Evolutionary conservation across 192 early-diverging fungal species (phyloP).

Genomic region (Haplosporangium gracile): DNA sequence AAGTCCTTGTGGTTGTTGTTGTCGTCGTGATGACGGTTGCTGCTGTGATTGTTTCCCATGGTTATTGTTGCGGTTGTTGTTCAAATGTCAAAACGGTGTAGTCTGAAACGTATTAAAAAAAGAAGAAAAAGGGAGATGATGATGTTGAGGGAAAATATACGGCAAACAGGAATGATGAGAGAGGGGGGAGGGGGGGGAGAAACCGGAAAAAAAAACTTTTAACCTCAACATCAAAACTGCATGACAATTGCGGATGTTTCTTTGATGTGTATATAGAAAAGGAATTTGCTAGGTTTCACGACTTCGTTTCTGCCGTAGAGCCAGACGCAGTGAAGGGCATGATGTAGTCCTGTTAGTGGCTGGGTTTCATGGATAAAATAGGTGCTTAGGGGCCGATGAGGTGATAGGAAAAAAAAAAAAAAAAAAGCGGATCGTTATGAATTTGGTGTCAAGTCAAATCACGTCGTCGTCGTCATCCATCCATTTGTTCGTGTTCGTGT

Average conservation of each 20-base stretch:
- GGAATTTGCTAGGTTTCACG: neutral
- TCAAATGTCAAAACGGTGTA: too few relatives aligned
- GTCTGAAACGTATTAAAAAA: neutral
- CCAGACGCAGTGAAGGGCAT: neutral
- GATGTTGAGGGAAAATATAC: too few relatives aligned
- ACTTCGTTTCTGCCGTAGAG: neutral
- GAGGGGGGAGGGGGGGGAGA: too few relatives aligned
- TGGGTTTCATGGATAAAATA: neutral
- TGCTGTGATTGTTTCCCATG: conserved; percentile 14
- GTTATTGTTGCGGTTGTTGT: neutral
- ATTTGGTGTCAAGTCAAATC: too few relatives aligned
- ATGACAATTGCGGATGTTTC: too few relatives aligned
- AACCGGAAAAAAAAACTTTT: too few relatives aligned
- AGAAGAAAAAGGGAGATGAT: neutral
- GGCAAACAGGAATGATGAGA: too few relatives aligned
- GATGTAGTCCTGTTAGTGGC: neutral
- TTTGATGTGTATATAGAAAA: neutral
- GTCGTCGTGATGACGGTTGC: neutral
- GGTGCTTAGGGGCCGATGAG: neutral
- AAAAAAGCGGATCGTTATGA: neutral
- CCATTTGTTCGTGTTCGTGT: too few relatives aligned
- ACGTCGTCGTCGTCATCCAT: too few relatives aligned
- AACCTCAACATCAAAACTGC: too few relatives aligned
- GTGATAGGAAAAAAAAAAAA: too few relatives aligned
- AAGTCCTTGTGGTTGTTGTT: neutral